Evolutionary conservation across 176 grass and related monocot genomes (phyloP), one percentile per base, ranked within the genome.

Genomic region (Saccharum spontaneum): DNA sequence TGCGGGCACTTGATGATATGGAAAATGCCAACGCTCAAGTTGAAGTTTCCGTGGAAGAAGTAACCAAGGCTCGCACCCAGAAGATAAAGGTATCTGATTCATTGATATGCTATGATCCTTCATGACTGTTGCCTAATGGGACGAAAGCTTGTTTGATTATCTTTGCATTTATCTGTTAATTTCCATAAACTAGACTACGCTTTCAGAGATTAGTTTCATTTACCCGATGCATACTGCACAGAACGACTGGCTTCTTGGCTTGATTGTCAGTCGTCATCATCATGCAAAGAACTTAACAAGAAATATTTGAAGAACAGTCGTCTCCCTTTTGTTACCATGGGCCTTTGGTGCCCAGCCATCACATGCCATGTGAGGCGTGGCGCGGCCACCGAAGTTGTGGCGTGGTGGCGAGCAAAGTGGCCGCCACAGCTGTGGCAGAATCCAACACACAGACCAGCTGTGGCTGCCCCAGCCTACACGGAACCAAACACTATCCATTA

Each of bases 1-100:
- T 99, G 93, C 91, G 89, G 79, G 88, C 93, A 12, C 91, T 99
- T 54, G 97, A 99, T 86, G 93, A 99, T 79, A 99, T 96, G 93
- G 93, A 99, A 88, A 99, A 94, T 84, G 91, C 88, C 8, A 99
- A 99, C 5, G 86, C 83, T 23, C 93, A 99, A 92, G 93, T 99
- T 39, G 89, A 94, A 89, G 89, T 91, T 89, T 95, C 94, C 70
- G 91, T 99, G 77, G 93, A 99, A 81, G 93, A 99, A 89, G 97
- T 92, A 55, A 99, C 97, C 14, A 92, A 96, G 75, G 93, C 91
- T 76, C 97, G 94, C 50, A 91, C 93, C 24, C 93, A 99, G 81
- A 99, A 99, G 75, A 94, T 94, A 84, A 91, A 99, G 91, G 97
- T 99, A 92, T 18, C 86, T 14, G 55, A 39, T 64, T 14, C 77